phyloP scores from a whole-genome alignment of 2,329 filamentous ascomycete genomes.

The Alternaria gansuensis region DNA sequence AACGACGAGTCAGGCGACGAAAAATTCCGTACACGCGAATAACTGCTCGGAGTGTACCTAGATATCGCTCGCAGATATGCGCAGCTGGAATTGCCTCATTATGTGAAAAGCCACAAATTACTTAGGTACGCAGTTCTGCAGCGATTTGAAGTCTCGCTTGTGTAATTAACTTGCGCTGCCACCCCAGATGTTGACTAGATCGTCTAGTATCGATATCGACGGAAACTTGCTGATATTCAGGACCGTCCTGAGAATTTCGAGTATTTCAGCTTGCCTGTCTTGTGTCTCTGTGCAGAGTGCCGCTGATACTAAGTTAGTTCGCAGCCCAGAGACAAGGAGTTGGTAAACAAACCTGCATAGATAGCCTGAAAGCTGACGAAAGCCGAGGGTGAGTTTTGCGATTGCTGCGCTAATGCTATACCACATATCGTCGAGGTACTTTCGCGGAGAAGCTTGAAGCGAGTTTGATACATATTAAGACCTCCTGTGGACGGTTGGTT shows the following conservation, averaged over 20 bases:
- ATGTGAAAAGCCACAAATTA: not conserved
- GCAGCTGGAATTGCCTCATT: not conserved
- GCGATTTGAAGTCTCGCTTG: not conserved
- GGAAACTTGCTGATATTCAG: slow-evolving; percentile 41
- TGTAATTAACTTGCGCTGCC: slow-evolving; percentile 42
- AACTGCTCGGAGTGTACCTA: not conserved
- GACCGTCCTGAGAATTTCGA: slow-evolving; percentile 28
- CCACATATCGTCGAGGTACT: slow-evolving; percentile 61
- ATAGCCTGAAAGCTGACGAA: slow-evolving; percentile 45
- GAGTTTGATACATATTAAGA: slow-evolving; percentile 58
- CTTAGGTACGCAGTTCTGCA: not conserved
- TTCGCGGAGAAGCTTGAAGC: slow-evolving; percentile 57
- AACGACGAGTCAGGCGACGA: not conserved
- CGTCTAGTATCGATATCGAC: slow-evolving; percentile 36
- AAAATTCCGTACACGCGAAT: not conserved
- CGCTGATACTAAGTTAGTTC: slow-evolving; percentile 18
- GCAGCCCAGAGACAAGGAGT: not conserved
- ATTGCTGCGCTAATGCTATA: slow-evolving; percentile 57
- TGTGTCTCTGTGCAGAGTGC: slow-evolving; percentile 35
- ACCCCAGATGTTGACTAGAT: slow-evolving; percentile 41
- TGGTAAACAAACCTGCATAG: slow-evolving; percentile 38
- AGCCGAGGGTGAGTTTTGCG: slow-evolving; percentile 39
- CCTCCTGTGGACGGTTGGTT: slow-evolving; percentile 62
- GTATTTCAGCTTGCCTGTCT: slow-evolving; percentile 31
- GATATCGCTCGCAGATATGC: not conserved